phyloP scores from a whole-genome alignment of 257 asterid species.

The Nicotiana undulata region DNA sequence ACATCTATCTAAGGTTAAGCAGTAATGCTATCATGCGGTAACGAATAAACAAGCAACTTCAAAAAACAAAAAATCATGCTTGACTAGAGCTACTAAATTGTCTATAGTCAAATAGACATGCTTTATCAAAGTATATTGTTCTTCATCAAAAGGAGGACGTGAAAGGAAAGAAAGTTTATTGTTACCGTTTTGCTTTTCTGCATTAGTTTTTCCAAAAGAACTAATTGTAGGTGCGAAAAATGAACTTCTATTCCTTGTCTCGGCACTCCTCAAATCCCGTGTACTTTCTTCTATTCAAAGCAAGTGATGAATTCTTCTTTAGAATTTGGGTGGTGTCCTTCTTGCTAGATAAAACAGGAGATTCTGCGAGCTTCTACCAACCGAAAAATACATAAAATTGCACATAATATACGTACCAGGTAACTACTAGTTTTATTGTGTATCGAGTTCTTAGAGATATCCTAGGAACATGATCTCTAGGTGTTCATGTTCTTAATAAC shows the following conservation, averaged over 20 bases:
- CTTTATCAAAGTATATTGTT: not conserved
- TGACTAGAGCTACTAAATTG: not conserved
- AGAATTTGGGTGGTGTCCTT: not conserved
- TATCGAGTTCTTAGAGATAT: too few species aligned
- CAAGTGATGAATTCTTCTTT: not conserved
- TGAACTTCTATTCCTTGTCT: not conserved
- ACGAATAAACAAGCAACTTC: not conserved
- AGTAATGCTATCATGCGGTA: not conserved
- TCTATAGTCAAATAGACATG: not conserved
- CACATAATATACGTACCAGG: too few species aligned
- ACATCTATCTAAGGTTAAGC: not conserved
- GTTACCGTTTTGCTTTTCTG: not conserved
- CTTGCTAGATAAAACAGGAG: slow-evolving; percentile 1
- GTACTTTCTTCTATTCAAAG: not conserved
- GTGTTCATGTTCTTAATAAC: too few species aligned
- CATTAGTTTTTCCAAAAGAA: not conserved
- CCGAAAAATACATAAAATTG: too few species aligned
- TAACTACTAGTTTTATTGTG: too few species aligned
- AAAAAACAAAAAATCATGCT: not conserved
- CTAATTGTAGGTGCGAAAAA: not conserved
- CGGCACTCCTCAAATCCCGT: not conserved
- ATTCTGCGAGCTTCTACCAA: not conserved
- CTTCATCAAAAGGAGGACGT: not conserved
- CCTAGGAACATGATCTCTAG: too few species aligned
- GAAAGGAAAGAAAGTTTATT: not conserved